Evolutionary conservation across 2,329 filamentous ascomycete species (phyloP).

Genomic region (Fusarium miscanthi): DNA sequence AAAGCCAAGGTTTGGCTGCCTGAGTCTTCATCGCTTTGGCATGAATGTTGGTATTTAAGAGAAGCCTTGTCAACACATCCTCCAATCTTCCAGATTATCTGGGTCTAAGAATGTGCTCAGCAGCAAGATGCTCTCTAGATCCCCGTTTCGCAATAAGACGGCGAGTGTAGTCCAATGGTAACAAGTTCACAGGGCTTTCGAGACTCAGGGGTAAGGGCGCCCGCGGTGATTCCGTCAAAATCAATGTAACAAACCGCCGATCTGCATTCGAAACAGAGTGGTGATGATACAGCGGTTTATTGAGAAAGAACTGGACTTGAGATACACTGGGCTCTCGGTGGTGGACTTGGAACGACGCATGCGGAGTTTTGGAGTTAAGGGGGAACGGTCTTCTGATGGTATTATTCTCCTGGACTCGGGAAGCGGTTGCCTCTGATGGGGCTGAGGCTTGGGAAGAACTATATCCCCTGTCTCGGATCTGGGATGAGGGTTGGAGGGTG

Average conservation of each 20-base stretch:
- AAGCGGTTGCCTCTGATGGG: background rate
- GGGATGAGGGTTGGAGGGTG: rapidly evolving
- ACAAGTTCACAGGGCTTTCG: background rate
- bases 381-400: background rate
- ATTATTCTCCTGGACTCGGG: background rate
- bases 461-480: rapidly evolving
- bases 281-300: rapidly evolving
- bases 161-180: background rate
- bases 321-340: background rate
- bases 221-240: background rate
- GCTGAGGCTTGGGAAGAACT: rapidly evolving
- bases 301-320: rapidly evolving
- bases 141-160: background rate
- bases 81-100: background rate
- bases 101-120: rapidly evolving
- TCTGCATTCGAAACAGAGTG: background rate
- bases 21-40: background rate
- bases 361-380: background rate
- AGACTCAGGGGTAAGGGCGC: background rate
- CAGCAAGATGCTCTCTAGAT: no score
- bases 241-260: background rate
- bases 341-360: background rate
- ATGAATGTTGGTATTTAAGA: no score
- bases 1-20: background rate
- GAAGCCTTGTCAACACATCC: background rate